These are phyloP conservation scores for Claviceps maximensis DNA, from an alignment of 2,329 filamentous ascomycete species.

Conservation along the genomic window DNA sequence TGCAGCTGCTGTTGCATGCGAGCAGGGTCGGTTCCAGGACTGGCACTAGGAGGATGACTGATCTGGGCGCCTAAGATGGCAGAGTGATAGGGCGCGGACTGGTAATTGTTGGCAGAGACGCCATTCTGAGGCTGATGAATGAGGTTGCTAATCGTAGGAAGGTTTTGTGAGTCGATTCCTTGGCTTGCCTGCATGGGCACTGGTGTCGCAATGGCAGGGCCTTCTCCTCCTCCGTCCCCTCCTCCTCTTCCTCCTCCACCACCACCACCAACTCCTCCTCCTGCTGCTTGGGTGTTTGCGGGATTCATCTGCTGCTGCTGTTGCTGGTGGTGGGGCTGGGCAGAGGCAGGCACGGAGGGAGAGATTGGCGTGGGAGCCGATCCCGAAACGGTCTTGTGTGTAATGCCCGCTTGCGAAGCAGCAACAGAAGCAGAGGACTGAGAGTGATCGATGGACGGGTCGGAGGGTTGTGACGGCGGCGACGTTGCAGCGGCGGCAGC, in stretches of 20 bases:
- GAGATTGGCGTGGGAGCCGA: constrained; percentile 7
- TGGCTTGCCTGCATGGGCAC: constrained; percentile 16
- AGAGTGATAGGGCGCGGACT: constrained; percentile 14
- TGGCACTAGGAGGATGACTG: constrained; percentile 19
- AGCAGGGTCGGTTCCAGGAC: constrained; percentile 24
- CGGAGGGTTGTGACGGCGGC: constrained; percentile 33
- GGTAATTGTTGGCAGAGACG: constrained; percentile 19
- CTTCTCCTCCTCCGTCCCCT: not conserved
- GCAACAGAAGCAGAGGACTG: no score
- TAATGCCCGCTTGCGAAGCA: constrained; percentile 9
- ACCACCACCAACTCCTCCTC: no score
- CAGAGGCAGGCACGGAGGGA: constrained; percentile 7
- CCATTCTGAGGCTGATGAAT: constrained; percentile 47
- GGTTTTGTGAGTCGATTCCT: constrained; percentile 47
- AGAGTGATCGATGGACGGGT: constrained; percentile 21
- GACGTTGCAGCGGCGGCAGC: constrained; percentile 20
- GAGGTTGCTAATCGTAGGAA: constrained; percentile 71
- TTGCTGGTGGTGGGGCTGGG: constrained; percentile 9
- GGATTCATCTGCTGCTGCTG: constrained; percentile 11
- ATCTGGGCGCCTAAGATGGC: constrained; percentile 14
- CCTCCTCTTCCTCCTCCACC: not conserved
- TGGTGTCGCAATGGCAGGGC: constrained; percentile 15
- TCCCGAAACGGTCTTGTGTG: constrained; percentile 5
- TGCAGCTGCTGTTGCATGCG: constrained; percentile 26
- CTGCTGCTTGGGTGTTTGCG: constrained; percentile 12